Evolutionary conservation across 2,329 filamentous ascomycete genomes (phyloP).

Genomic region (Parasarocladium wereldwijsianum): DNA sequence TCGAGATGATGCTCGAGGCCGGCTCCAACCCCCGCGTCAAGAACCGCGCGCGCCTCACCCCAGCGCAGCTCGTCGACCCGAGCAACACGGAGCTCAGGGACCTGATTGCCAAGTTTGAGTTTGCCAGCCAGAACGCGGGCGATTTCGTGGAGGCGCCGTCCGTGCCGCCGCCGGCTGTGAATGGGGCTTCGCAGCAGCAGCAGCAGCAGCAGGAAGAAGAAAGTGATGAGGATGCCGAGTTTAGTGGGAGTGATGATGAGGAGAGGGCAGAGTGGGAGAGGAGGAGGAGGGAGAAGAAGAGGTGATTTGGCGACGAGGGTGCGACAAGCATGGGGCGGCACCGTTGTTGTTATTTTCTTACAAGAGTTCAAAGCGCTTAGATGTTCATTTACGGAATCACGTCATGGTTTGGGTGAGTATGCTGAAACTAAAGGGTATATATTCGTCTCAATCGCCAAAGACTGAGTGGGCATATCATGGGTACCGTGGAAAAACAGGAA

Average conservation of each 20-base stretch:
- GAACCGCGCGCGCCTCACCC: slow-evolving; percentile 62
- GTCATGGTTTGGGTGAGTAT: too few relatives aligned
- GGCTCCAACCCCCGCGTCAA: slow-evolving; percentile 42
- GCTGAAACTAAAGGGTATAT: too few relatives aligned
- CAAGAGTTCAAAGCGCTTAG: too few relatives aligned
- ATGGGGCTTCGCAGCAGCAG: slow-evolving; percentile 4
- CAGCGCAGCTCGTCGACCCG: slow-evolving; percentile 61
- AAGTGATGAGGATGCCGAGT: slow-evolving; percentile 36
- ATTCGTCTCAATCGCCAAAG: too few relatives aligned
- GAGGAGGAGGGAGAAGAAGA: slow-evolving; percentile 25
- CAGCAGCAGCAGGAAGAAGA: slow-evolving; percentile 13
- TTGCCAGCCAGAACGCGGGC: slow-evolving; percentile 41
- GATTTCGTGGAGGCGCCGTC: too few relatives aligned
- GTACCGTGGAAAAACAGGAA: too few relatives aligned
- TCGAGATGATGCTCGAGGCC: slow-evolving; percentile 72
- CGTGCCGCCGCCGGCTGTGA: too few relatives aligned
- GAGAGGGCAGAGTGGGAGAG: slow-evolving; percentile 48
- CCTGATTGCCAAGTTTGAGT: slow-evolving; percentile 57
- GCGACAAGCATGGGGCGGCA: too few relatives aligned
- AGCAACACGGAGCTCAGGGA: slow-evolving; percentile 45
- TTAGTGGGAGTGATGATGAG: slow-evolving; percentile 49
- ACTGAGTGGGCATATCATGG: too few relatives aligned
- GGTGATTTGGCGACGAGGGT: slow-evolving; percentile 1
- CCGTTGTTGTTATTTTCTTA: too few relatives aligned
- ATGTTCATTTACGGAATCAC: too few relatives aligned